A percentile compares a stretch with the other conserved stretches of the same genome.
phyloP scores from a whole-genome alignment of 768 basidiomycete genomes.

The Erythrobasidium yunnanense region DNA sequence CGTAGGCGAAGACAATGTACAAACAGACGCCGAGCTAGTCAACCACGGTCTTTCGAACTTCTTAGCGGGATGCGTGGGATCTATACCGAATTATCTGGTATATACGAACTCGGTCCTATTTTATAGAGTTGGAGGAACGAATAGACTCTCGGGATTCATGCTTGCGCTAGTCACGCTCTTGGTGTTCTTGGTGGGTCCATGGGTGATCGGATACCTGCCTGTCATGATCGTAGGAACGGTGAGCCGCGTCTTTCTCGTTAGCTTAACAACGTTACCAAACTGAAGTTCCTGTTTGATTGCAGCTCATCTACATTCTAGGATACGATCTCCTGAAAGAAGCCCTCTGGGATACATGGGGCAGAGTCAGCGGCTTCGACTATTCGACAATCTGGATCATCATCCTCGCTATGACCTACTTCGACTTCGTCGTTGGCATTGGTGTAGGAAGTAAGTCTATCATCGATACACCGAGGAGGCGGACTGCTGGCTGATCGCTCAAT shows the following conservation, averaged over 20 bases:
- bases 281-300: background rate
- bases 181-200: conserved; percentile 70
- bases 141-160: conserved; percentile 69
- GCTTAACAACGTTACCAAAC: background rate
- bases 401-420: conserved; percentile 71
- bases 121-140: conserved; percentile 84
- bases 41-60: conserved; percentile 88
- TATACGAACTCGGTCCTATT: conserved; percentile 51
- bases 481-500: background rate
- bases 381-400: conserved; percentile 44
- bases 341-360: conserved; percentile 84
- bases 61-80: conserved; percentile 64
- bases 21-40: conserved; percentile 84
- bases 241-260: background rate
- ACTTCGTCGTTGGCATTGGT: conserved; percentile 85
- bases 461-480: no score
- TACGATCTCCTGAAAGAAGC: conserved; percentile 91
- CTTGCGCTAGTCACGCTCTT: conserved; percentile 63
- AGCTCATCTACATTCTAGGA: conserved; percentile 81
- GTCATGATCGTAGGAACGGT: conserved; percentile 35
- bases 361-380: conserved; percentile 60
- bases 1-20: conserved; percentile 66
- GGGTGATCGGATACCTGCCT: conserved; percentile 74
- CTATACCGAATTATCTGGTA: conserved; percentile 52
- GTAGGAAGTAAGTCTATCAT: conserved; percentile 77